Evolutionary conservation across 768 basidiomycete species (phyloP).

Genomic region (Leccinum uliginosum): DNA sequence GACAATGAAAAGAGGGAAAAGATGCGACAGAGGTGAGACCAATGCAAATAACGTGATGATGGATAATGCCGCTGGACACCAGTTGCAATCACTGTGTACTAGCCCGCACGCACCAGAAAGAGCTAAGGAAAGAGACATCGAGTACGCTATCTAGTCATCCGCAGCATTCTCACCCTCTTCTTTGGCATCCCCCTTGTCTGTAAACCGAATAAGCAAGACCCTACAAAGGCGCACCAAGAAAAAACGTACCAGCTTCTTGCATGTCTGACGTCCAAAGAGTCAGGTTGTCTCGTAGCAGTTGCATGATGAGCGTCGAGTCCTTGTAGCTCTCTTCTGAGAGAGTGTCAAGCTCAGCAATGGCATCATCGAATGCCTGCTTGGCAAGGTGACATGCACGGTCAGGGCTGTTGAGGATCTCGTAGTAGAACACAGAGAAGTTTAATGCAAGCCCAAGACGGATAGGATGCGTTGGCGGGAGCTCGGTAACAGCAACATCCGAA

Average conservation of each 20-base stretch:
- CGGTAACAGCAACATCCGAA: slow-evolving; percentile 93
- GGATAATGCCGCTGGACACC: slow-evolving; percentile 14
- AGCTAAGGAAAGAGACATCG: slow-evolving; percentile 6
- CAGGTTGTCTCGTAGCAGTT: slow-evolving; percentile 93
- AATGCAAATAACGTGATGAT: slow-evolving; percentile 30
- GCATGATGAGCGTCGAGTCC: slow-evolving; percentile 97
- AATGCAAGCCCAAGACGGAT: slow-evolving; percentile 97
- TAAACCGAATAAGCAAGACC: slow-evolving; percentile 18
- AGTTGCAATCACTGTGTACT: slow-evolving; percentile 9
- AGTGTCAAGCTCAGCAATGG: slow-evolving; percentile 98
- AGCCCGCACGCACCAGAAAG: slow-evolving; percentile 18
- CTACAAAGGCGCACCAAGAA: slow-evolving; percentile 15
- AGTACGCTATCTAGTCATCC: slow-evolving; percentile 51
- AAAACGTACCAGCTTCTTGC: slow-evolving; percentile 77
- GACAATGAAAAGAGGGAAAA: slow-evolving; percentile 25
- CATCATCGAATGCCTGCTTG: slow-evolving; percentile 99
- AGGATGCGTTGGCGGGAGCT: slow-evolving; percentile 94
- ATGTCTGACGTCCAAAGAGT: slow-evolving; percentile 98
- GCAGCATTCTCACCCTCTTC: slow-evolving; percentile 63
- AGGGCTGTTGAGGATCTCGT: slow-evolving; percentile 98
- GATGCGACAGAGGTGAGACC: slow-evolving; percentile 30
- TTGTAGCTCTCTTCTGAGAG: slow-evolving; percentile 99
- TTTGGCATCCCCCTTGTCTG: slow-evolving; percentile 71
- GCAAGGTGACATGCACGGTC: slow-evolving; percentile 98
- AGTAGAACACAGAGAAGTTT: slow-evolving; percentile 99